These are phyloP conservation scores for Casuarina equisetifolia DNA, from an alignment of 306 rosid species.

Conservation along the genomic window DNA sequence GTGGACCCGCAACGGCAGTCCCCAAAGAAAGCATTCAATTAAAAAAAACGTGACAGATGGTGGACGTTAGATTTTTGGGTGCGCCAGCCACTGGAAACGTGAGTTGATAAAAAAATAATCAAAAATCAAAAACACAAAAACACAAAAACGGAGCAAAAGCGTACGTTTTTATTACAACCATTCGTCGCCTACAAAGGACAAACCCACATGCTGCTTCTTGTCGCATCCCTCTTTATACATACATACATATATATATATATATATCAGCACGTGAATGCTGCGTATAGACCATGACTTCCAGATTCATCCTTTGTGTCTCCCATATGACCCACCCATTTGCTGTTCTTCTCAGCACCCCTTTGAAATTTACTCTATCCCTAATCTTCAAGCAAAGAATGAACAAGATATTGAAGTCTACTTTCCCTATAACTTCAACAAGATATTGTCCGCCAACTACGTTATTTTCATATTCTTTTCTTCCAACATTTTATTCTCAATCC, in stretches of 20 bases:
- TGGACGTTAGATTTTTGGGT: too few relatives aligned
- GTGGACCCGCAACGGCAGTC: neutral
- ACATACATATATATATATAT: too few relatives aligned
- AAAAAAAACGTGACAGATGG: neutral
- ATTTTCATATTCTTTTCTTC: too few relatives aligned
- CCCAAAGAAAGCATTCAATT: neutral
- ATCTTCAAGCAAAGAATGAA: too few relatives aligned
- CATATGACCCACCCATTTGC: neutral
- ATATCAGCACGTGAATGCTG: slow-evolving; percentile 33
- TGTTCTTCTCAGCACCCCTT: neutral
- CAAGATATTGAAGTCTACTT: too few relatives aligned
- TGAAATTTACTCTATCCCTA: neutral
- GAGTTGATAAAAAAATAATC: neutral
- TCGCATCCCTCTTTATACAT: neutral
- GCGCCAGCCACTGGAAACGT: neutral
- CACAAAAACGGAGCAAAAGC: neutral
- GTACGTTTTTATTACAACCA: neutral
- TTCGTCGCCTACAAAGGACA: neutral
- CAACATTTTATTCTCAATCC: too few relatives aligned
- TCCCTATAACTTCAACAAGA: too few relatives aligned
- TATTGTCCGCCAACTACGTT: too few relatives aligned
- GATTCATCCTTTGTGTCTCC: slow-evolving; percentile 14
- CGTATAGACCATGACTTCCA: neutral
- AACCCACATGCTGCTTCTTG: slow-evolving; percentile 4
- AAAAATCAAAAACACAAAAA: too few relatives aligned